These are phyloP conservation scores for Crotalaria pallida DNA, from an alignment of 306 rosid species.

Conservation along the genomic window DNA sequence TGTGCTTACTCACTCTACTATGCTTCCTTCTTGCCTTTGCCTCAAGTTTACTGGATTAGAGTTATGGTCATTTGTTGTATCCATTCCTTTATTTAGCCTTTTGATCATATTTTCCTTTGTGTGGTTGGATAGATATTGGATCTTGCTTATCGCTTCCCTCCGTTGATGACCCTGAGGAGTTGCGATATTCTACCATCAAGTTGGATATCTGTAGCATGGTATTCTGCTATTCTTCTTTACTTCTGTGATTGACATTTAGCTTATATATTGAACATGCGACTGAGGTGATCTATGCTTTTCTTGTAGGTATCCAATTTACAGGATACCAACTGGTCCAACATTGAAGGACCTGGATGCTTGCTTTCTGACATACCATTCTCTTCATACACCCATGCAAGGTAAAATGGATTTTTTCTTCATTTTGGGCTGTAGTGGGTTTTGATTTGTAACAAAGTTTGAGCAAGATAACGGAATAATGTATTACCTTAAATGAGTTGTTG, in stretches of 20 bases:
- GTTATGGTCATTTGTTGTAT: background rate
- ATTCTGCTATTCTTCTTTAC: conserved; percentile 53
- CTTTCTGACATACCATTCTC: conserved; percentile 77
- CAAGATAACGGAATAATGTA: background rate
- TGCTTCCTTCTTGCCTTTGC: background rate
- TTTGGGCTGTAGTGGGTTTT: background rate
- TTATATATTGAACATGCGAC: conserved; percentile 1
- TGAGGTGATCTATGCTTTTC: conserved; percentile 11
- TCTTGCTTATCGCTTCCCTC: conserved; percentile 64
- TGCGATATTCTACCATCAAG: conserved; percentile 71
- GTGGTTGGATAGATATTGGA: conserved; percentile 53
- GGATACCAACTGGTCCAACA: conserved; percentile 95
- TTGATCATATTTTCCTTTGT: conserved; percentile 21
- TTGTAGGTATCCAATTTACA: conserved; percentile 89
- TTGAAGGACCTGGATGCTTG: conserved; percentile 88
- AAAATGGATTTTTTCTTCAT: background rate
- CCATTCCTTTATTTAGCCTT: background rate
- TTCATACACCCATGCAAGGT: conserved; percentile 63
- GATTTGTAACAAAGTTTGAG: background rate
- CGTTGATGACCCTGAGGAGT: conserved; percentile 62
- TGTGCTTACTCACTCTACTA: conserved; percentile 6
- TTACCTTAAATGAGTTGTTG: background rate
- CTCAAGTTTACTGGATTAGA: background rate
- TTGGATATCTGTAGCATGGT: conserved; percentile 98
- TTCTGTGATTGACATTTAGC: conserved; percentile 1